These are phyloP conservation scores for Sordariomycetes sp. DNA, from an alignment of 2,329 filamentous ascomycete species.

Conservation along the genomic window DNA sequence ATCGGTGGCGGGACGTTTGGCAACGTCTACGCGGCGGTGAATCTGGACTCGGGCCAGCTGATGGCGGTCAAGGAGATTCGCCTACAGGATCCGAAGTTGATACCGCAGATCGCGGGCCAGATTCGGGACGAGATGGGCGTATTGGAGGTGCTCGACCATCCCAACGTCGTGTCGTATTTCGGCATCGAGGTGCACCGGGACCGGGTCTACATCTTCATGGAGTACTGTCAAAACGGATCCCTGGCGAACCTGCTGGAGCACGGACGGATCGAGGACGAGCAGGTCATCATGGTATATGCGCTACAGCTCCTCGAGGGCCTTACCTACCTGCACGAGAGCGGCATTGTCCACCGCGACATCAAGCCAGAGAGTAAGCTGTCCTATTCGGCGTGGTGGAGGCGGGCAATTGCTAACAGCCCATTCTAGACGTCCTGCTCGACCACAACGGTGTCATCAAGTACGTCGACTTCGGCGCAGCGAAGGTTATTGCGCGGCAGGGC, in stretches of 20 bases:
- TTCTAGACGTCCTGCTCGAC: conserved; percentile 77
- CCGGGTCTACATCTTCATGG: conserved; percentile 99
- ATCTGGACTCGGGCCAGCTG: conserved; percentile 85
- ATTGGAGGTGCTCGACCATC: conserved; percentile 87
- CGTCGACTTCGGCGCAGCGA: conserved; percentile 95
- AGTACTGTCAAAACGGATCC: conserved; percentile 93
- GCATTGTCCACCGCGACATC: conserved; percentile 92
- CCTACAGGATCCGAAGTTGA: conserved; percentile 89
- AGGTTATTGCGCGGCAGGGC: conserved; percentile 88
- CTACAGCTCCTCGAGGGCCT: conserved; percentile 89
- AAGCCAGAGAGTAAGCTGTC: conserved; percentile 83
- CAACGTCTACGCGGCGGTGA: conserved; percentile 94
- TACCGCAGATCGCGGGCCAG: conserved; percentile 84
- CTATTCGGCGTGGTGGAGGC: not conserved
- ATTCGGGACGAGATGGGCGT: conserved; percentile 97
- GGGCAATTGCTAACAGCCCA: not conserved
- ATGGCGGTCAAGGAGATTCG: conserved; percentile 99
- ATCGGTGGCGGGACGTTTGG: conserved; percentile 95
- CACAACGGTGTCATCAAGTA: conserved; percentile 99
- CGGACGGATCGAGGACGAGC: conserved; percentile 93
- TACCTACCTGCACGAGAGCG: conserved; percentile 81
- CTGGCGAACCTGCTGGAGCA: conserved; percentile 84
- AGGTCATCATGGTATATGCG: conserved; percentile 92
- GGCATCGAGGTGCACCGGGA: conserved; percentile 97
- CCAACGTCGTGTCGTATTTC: conserved; percentile 95